These are phyloP conservation scores for Turnera subulata DNA, from an alignment of 345 rosid genomes.

Conservation along the genomic window DNA sequence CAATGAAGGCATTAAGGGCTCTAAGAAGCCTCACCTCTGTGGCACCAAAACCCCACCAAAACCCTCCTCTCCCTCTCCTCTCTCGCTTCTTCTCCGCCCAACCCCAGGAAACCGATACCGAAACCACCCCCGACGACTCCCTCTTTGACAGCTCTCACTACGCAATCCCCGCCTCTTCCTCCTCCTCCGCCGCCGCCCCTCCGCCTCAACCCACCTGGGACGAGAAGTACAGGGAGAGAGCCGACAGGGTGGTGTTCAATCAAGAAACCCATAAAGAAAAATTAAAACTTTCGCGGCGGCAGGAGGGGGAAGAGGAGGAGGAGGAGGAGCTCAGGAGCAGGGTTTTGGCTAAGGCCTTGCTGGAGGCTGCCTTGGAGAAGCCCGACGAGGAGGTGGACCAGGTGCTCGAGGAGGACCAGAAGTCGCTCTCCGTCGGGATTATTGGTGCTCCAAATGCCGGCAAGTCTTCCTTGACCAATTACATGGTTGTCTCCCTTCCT, in stretches of 20 bases:
- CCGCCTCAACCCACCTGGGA: conserved; percentile 58
- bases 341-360: conserved; percentile 63
- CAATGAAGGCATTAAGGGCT: conserved; percentile 50
- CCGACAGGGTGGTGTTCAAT: conserved; percentile 47
- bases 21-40: conserved; percentile 16
- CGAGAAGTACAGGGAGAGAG: conserved; percentile 52
- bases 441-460: conserved; percentile 97
- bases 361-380: conserved; percentile 63
- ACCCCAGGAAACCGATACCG: conserved; percentile 39
- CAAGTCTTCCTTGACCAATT: conserved; percentile 82
- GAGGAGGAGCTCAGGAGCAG: conserved; percentile 50
- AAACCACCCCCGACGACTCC: conserved; percentile 30
- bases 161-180: conserved; percentile 24
- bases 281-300: conserved; percentile 5
- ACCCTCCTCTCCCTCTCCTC: conserved; percentile 19
- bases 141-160: conserved; percentile 62
- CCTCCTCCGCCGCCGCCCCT: conserved; percentile 8
- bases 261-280: conserved; percentile 34
- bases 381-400: conserved; percentile 60
- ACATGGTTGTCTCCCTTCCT: conserved; percentile 46
- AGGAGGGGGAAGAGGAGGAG: conserved; percentile 46
- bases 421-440: conserved; percentile 81
- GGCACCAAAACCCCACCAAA: conserved; percentile 6
- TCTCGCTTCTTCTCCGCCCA: conserved; percentile 57
- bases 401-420: conserved; percentile 89